Evolutionary conservation across 192 early-diverging fungal species (phyloP).

Genomic region (Backusella westeae): DNA sequence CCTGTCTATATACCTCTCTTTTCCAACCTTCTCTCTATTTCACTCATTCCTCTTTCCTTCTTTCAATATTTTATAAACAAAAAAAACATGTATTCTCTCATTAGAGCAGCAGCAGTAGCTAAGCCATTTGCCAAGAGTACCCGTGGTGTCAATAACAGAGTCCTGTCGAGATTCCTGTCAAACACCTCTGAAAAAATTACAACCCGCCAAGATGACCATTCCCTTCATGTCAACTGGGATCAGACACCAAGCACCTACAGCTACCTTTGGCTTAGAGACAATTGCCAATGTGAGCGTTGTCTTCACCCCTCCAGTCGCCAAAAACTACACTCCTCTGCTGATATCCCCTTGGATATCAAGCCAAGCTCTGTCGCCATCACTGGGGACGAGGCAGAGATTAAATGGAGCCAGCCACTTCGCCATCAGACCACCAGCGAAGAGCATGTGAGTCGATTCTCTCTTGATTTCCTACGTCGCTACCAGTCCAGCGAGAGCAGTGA

Average conservation of each 20-base stretch:
- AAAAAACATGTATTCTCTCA: background rate
- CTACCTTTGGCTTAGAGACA: slow-evolving; percentile 58
- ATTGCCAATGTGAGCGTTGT: slow-evolving; percentile 56
- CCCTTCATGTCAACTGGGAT: slow-evolving; percentile 15
- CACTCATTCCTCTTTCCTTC: background rate
- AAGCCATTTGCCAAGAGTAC: background rate
- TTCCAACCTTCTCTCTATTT: background rate
- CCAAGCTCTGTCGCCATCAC: slow-evolving; percentile 19
- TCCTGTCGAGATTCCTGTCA: background rate
- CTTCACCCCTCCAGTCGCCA: slow-evolving; percentile 56
- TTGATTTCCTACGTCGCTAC: slow-evolving; percentile 32
- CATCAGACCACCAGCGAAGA: slow-evolving; percentile 33
- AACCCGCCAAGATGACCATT: background rate
- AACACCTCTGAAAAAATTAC: background rate
- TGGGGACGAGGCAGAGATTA: slow-evolving; percentile 37
- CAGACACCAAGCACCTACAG: slow-evolving; percentile 19
- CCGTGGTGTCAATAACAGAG: background rate
- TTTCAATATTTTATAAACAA: background rate
- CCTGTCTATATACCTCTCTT: background rate
- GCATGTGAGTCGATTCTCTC: slow-evolving; percentile 37
- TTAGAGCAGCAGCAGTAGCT: background rate
- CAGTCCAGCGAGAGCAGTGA: slow-evolving; percentile 12
- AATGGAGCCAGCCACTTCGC: slow-evolving; percentile 46
- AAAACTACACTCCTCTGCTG: slow-evolving; percentile 53
- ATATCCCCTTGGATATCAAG: slow-evolving; percentile 47